Percentiles rank a stretch among this genome's conserved stretches.
These are phyloP conservation scores for Cercospora sp. DNA, from an alignment of 2,329 filamentous ascomycete species.

Conservation along the genomic window DNA sequence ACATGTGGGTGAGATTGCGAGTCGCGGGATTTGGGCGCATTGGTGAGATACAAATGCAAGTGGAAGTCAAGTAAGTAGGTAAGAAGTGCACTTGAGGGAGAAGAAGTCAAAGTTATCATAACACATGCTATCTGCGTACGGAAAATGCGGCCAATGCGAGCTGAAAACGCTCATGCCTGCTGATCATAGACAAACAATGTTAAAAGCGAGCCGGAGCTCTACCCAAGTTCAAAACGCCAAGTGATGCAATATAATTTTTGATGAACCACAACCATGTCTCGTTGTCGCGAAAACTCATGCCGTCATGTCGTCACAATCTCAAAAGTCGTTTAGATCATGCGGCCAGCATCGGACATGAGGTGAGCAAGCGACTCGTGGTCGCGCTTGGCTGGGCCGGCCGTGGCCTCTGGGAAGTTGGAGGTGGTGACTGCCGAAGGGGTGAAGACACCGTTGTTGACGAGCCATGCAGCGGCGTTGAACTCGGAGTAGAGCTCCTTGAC, in stretches of 20 bases:
- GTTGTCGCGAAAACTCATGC: conserved; percentile 1
- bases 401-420: conserved; percentile 21
- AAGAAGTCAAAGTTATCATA: background rate
- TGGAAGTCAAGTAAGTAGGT: background rate
- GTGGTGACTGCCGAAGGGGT: conserved; percentile 27
- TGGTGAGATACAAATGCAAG: conserved; percentile 3
- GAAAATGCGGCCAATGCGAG: background rate
- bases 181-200: background rate
- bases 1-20: conserved; percentile 21
- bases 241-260: background rate
- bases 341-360: conserved; percentile 6
- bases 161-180: background rate
- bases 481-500: conserved; percentile 35
- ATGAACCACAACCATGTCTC: background rate
- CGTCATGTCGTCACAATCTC: background rate
- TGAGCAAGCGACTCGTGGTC: conserved; percentile 9
- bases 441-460: conserved; percentile 35
- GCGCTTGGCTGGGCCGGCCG: conserved; percentile 17
- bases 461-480: conserved; percentile 37
- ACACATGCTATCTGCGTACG: conserved; percentile 3
- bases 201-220: background rate
- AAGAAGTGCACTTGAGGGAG: background rate
- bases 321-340: conserved; percentile 9
- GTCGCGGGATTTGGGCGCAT: conserved; percentile 19
- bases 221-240: background rate